These are phyloP conservation scores for Zygoascus bituminiphila DNA, from an alignment of 805 yeast species.

Conservation along the genomic window DNA sequence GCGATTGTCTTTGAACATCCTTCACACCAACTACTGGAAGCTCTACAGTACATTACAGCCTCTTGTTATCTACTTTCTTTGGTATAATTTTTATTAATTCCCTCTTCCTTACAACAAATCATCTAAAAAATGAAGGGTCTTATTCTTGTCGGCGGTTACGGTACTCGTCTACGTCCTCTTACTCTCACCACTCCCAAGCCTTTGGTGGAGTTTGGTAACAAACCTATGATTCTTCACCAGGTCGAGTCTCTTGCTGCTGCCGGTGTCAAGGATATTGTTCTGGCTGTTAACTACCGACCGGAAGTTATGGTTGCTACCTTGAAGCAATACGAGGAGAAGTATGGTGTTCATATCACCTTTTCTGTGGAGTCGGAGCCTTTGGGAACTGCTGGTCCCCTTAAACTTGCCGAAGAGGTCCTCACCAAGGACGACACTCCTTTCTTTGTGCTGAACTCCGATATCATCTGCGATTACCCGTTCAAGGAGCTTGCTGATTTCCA, in stretches of 20 bases:
- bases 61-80: too few relatives aligned
- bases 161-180: slow-evolving; percentile 99
- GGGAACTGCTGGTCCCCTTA: slow-evolving; percentile 99
- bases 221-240: slow-evolving; percentile 98
- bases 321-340: slow-evolving; percentile 87
- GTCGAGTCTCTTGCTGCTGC: slow-evolving; percentile 96
- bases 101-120: too few relatives aligned
- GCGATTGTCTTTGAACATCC: neutral
- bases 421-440: slow-evolving; percentile 94
- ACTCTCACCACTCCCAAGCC: slow-evolving; percentile 95
- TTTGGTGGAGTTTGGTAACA: slow-evolving; percentile 94
- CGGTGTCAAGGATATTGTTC: slow-evolving; percentile 96
- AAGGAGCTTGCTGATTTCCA: slow-evolving; percentile 88
- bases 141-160: slow-evolving; percentile 98
- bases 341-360: slow-evolving; percentile 91
- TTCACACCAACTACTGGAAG: neutral
- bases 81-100: too few relatives aligned
- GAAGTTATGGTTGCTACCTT: slow-evolving; percentile 97
- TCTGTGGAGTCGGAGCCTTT: slow-evolving; percentile 98
- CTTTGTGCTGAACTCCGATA: slow-evolving; percentile 96
- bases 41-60: neutral
- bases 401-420: slow-evolving; percentile 88
- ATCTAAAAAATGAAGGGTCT: slow-evolving; percentile 90
- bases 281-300: slow-evolving; percentile 99
- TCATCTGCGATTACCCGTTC: slow-evolving; percentile 98